Evolutionary conservation across 2,329 filamentous ascomycete species (phyloP).

Genomic region (Fusarium pseudocircinatum): DNA sequence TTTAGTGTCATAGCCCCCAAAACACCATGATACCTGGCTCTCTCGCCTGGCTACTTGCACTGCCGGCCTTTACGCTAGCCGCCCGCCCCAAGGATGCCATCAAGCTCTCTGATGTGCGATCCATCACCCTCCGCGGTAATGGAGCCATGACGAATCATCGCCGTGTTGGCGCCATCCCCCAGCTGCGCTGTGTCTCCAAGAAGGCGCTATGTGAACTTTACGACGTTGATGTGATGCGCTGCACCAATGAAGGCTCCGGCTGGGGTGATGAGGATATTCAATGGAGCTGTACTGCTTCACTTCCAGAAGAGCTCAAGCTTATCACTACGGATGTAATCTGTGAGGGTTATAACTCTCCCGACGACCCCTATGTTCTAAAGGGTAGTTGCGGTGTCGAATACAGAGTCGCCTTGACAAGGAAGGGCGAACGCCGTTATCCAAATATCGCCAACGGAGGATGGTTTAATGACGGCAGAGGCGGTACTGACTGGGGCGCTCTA

Average conservation of each 20-base stretch:
- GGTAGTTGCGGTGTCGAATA: slow-evolving; percentile 96
- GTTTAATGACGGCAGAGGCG: slow-evolving; percentile 46
- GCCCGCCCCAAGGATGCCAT: slow-evolving; percentile 60
- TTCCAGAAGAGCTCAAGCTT: slow-evolving; percentile 73
- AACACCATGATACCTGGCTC: slow-evolving; percentile 44
- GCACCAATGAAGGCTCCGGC: slow-evolving; percentile 83
- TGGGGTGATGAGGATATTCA: slow-evolving; percentile 85
- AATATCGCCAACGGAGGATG: slow-evolving; percentile 55
- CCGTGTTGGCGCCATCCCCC: slow-evolving; percentile 78
- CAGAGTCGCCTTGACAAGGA: slow-evolving; percentile 77
- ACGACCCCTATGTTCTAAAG: slow-evolving; percentile 88
- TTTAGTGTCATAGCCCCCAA: slow-evolving; percentile 5
- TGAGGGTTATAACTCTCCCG: slow-evolving; percentile 81
- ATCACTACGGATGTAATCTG: slow-evolving; percentile 91
- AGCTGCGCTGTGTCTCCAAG: slow-evolving; percentile 80
- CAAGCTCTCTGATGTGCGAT: slow-evolving; percentile 71
- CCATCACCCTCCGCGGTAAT: slow-evolving; percentile 78
- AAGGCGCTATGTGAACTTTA: slow-evolving; percentile 73
- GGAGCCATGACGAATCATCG: slow-evolving; percentile 75
- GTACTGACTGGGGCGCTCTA: slow-evolving; percentile 49
- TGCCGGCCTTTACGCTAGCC: slow-evolving; percentile 41
- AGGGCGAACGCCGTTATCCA: slow-evolving; percentile 78
- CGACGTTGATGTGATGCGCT: slow-evolving; percentile 84
- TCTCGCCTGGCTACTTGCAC: slow-evolving; percentile 34
- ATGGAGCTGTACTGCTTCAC: slow-evolving; percentile 81